Base-by-base conservation (phyloP, 2,329 filamentous ascomycete species). In the Xylariomycetidae sp. region DNA sequence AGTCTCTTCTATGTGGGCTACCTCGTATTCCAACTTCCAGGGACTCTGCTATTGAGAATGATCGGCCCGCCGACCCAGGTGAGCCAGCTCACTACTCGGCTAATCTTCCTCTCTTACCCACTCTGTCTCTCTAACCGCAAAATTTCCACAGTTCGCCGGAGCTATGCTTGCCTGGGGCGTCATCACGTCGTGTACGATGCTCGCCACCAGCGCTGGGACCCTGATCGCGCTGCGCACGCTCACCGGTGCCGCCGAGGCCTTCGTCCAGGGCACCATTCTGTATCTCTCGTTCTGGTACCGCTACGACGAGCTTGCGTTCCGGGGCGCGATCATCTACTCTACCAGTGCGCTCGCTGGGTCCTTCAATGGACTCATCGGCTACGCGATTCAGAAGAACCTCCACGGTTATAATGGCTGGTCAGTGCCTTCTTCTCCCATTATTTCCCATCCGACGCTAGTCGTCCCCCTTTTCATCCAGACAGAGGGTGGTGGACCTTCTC, bases 271-370 rank as follows among this genome's bases (percentile, higher is more conserved):
- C 7, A 41, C 42, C 25, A 30, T 46, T 16, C 42, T 51, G 30
- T 51, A 51, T 22, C 41, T 51, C n/a, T 51, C 48, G 4, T 51
- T 51, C 33, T 50, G 48, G 48, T 51, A 51, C 31, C 38, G 44
- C 14, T 51, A 51, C 41, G 32, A 26, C 5, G 48, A 51, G 23
- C 41, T 45, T 5, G 48, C 48, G 5, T 49, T 46, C 5, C 43
- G 48, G 11, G 48, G 48, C 14, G 48, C 48, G 11, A 34, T 51
- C 27, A 34, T 51, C 4, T 41, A 43, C 17, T 44, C 41, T 8
- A 46, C 36, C 30, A 42, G 42, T 5, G 46, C 48, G 3, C 35
- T 51, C 2, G 46, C 48, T 5, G 48, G 46, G 1, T 44, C 48
- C 3, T 50, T 49, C 40, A 51, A 51, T 39, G 48, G 48, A 3